phyloP scores from a whole-genome alignment of 208 protist genomes.

The Lotmaria passim region DNA sequence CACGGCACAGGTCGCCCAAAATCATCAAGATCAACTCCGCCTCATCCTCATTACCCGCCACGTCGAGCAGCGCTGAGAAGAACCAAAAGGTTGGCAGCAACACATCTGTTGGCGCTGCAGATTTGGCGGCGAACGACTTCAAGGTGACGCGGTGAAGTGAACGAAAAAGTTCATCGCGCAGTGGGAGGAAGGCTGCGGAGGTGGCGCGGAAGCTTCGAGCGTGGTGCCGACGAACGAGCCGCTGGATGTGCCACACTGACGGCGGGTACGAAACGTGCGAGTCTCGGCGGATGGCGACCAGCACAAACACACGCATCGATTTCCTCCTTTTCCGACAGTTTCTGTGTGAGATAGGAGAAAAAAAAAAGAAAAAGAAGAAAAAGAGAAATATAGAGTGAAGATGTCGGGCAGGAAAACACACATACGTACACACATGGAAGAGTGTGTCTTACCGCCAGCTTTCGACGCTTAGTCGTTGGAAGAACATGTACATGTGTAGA shows the following conservation, averaged over 20 bases:
- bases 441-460: too few relatives aligned
- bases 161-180: conserved; percentile 25
- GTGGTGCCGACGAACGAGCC: conserved; percentile 4
- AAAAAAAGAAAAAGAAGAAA: too few relatives aligned
- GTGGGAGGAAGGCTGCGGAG: conserved; percentile 20
- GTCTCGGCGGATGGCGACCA: conserved; percentile 19
- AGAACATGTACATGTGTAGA: too few relatives aligned
- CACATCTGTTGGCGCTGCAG: too few relatives aligned
- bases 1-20: conserved; percentile 20
- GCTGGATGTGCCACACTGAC: conserved; percentile 37
- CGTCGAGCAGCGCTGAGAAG: conserved; percentile 30
- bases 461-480: too few relatives aligned
- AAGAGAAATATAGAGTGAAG: too few relatives aligned
- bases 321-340: too few relatives aligned
- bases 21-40: conserved; percentile 27
- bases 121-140: neutral
- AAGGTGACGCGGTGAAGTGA: conserved; percentile 1
- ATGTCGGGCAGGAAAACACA: too few relatives aligned
- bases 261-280: conserved; percentile 10
- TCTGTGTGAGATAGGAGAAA: too few relatives aligned
- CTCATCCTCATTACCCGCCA: conserved; percentile 25
- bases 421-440: neutral
- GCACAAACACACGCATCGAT: conserved; percentile 33
- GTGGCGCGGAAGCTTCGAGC: conserved; percentile 25
- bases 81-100: too few relatives aligned